These are phyloP conservation scores for Mucor plumbeus DNA, from an alignment of 371 early-diverging fungal species.

Conservation along the genomic window DNA sequence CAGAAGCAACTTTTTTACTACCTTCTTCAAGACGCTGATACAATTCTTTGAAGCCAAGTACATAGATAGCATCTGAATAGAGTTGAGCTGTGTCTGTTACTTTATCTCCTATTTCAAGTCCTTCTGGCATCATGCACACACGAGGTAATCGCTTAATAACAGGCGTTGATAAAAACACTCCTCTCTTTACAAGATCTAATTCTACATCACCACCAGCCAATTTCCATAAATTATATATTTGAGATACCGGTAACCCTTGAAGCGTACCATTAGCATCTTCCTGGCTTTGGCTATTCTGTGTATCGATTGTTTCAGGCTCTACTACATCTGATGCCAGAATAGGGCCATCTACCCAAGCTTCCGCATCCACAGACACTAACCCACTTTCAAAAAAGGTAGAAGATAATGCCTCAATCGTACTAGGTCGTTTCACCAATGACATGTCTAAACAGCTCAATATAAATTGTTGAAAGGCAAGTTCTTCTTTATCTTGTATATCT, in stretches of 20 bases:
- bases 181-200: slow-evolving; percentile 59
- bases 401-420: slow-evolving; percentile 24
- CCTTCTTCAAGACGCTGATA: slow-evolving; percentile 53
- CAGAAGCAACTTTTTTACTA: slow-evolving; percentile 32
- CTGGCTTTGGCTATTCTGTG: slow-evolving; percentile 13
- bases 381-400: slow-evolving; percentile 24
- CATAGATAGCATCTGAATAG: slow-evolving; percentile 57
- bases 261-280: slow-evolving; percentile 32
- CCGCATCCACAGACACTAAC: not conserved
- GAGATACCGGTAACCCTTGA: slow-evolving; percentile 49
- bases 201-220: slow-evolving; percentile 73
- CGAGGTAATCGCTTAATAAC: slow-evolving; percentile 66
- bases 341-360: slow-evolving; percentile 43
- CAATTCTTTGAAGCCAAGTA: slow-evolving; percentile 61
- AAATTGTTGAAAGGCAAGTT: slow-evolving; percentile 31
- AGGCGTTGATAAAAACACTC: slow-evolving; percentile 62
- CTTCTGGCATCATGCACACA: slow-evolving; percentile 50
- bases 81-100: slow-evolving; percentile 53
- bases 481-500: slow-evolving; percentile 16
- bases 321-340: slow-evolving; percentile 43
- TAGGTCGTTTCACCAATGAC: slow-evolving; percentile 19
- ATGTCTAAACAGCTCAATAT: slow-evolving; percentile 35
- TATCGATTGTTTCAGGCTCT: slow-evolving; percentile 36
- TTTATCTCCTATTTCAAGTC: slow-evolving; percentile 50
- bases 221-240: slow-evolving; percentile 69